These are phyloP conservation scores for Pogostemon cablin DNA, from an alignment of 257 asterid species.

Conservation along the genomic window DNA sequence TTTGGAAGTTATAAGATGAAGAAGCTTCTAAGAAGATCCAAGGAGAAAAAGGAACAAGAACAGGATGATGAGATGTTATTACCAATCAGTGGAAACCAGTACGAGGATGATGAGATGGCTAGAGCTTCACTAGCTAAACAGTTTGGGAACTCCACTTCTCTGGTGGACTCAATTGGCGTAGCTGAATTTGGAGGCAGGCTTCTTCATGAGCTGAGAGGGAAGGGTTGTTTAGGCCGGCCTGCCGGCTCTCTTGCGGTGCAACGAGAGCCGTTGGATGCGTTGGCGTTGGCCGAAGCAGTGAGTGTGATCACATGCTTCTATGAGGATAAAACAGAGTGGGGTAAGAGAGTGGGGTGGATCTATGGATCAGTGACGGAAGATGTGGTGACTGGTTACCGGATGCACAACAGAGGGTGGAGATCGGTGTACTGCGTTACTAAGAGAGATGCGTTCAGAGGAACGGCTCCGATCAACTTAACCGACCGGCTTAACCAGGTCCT, in stretches of 20 bases:
- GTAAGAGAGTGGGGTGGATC: conserved; percentile 89
- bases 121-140: conserved; percentile 55
- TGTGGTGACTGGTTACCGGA: conserved; percentile 86
- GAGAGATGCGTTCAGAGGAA: conserved; percentile 88
- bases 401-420: conserved; percentile 95
- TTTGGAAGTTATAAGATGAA: conserved; percentile 59
- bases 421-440: conserved; percentile 81
- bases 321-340: conserved; percentile 94
- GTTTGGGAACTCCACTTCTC: conserved; percentile 70
- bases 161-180: conserved; percentile 74
- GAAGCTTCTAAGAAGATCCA: conserved; percentile 51
- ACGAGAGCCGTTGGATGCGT: conserved; percentile 84
- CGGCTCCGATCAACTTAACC: conserved; percentile 91
- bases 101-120: conserved; percentile 51
- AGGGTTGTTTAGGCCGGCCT: conserved; percentile 76
- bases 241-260: conserved; percentile 83
- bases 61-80: conserved; percentile 64
- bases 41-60: conserved; percentile 34
- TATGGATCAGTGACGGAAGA: conserved; percentile 93
- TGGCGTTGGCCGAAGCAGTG: conserved; percentile 81
- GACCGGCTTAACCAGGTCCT: conserved; percentile 88
- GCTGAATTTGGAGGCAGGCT: conserved; percentile 93
- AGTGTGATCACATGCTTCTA: conserved; percentile 83
- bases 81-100: conserved; percentile 49
- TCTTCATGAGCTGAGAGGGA: conserved; percentile 76